Evolutionary conservation across 176 grass and related monocot species (phyloP).

Genomic region (Paspalum vaginatum): DNA sequence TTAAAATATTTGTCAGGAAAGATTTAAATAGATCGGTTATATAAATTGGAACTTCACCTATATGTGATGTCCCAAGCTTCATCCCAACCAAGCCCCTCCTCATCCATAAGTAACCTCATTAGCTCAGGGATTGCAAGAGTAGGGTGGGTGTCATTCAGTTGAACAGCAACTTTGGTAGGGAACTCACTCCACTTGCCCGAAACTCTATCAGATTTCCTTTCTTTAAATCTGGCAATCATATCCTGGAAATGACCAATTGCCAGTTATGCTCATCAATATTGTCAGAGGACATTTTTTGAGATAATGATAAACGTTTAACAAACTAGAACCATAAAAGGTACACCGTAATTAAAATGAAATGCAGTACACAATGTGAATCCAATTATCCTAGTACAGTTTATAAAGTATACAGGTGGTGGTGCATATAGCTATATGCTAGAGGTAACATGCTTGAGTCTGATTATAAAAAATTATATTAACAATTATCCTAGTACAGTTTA

Average conservation of each 20-base stretch:
- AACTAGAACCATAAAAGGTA: slow-evolving; percentile 28
- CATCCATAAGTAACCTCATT: slow-evolving; percentile 76
- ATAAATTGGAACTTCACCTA: slow-evolving; percentile 43
- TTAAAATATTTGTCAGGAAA: slow-evolving; percentile 7
- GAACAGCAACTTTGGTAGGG: slow-evolving; percentile 82
- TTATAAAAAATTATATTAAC: background rate
- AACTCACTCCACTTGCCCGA: slow-evolving; percentile 75
- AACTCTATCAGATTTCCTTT: slow-evolving; percentile 60
- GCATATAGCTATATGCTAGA: background rate
- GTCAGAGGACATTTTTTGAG: background rate
- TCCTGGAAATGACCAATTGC: slow-evolving; percentile 50
- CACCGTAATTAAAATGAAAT: slow-evolving; percentile 14
- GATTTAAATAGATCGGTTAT: slow-evolving; percentile 25
- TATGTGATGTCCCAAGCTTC: slow-evolving; percentile 80
- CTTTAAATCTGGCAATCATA: slow-evolving; percentile 83
- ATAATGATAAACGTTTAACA: background rate
- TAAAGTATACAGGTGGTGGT: background rate
- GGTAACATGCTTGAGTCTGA: slow-evolving; percentile 2
- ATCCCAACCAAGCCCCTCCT: slow-evolving; percentile 71
- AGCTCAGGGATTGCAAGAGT: slow-evolving; percentile 78
- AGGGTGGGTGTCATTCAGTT: slow-evolving; percentile 88
- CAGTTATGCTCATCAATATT: slow-evolving; percentile 31
- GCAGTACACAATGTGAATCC: background rate
- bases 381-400: background rate
- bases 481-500: background rate